Percentiles rank a stretch among this genome's conserved stretches.
Evolutionary conservation across 2,329 filamentous ascomycete genomes (phyloP).

Genomic region (Calonectria henricotiae): DNA sequence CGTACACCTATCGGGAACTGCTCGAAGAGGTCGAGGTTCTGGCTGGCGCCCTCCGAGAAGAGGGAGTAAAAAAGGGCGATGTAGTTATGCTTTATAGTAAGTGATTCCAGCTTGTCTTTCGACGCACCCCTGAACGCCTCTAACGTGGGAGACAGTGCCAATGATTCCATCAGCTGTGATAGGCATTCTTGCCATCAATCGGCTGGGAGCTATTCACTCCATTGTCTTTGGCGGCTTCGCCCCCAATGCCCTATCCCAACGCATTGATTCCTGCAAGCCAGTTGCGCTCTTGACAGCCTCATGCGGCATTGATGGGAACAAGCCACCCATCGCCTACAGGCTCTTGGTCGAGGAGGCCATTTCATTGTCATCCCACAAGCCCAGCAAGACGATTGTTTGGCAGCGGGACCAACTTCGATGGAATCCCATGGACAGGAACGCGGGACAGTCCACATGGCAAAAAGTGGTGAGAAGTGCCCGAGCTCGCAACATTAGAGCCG

Average conservation of each 20-base stretch:
- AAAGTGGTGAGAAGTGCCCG: slow-evolving; percentile 80
- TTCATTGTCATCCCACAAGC: slow-evolving; percentile 78
- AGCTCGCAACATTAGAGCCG: slow-evolving; percentile 78
- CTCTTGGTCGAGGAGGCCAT: slow-evolving; percentile 84
- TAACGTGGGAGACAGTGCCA: slow-evolving; percentile 76
- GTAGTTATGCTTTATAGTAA: slow-evolving; percentile 91
- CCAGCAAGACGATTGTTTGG: slow-evolving; percentile 83
- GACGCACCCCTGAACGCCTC: neutral
- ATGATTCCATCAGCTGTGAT: slow-evolving; percentile 95
- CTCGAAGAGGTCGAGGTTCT: slow-evolving; percentile 86
- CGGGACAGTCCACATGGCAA: slow-evolving; percentile 86
- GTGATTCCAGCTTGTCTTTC: slow-evolving; percentile 50
- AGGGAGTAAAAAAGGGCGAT: slow-evolving; percentile 87
- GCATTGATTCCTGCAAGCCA: slow-evolving; percentile 87
- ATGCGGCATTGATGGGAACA: slow-evolving; percentile 90
- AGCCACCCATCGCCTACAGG: slow-evolving; percentile 84
- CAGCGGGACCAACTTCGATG: slow-evolving; percentile 85
- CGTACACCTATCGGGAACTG: slow-evolving; percentile 82
- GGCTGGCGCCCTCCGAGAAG: slow-evolving; percentile 85
- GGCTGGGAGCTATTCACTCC: slow-evolving; percentile 89
- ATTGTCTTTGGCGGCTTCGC: slow-evolving; percentile 97
- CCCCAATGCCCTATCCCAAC: slow-evolving; percentile 84
- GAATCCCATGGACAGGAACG: slow-evolving; percentile 77
- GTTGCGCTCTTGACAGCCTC: slow-evolving; percentile 88
- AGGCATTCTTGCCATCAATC: slow-evolving; percentile 85